Evolutionary conservation across 768 basidiomycete species (phyloP).

Genomic region (Lentinula detonsa): DNA sequence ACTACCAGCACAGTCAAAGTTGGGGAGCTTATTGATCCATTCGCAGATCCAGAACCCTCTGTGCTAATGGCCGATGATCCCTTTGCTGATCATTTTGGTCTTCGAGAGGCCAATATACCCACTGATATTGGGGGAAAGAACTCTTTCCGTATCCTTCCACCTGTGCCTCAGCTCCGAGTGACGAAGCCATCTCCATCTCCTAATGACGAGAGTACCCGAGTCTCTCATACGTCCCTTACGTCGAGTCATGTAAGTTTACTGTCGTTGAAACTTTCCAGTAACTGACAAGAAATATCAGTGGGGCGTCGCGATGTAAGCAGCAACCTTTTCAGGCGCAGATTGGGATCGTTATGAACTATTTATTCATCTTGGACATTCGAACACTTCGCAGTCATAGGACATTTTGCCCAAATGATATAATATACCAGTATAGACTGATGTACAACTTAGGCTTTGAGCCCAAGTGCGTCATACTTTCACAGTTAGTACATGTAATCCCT

Average conservation of each 20-base stretch:
- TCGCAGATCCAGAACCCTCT: background rate
- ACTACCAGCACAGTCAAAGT: background rate
- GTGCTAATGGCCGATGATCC: background rate
- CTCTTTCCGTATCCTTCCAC: background rate
- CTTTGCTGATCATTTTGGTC: background rate
- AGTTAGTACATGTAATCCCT: too few relatives aligned
- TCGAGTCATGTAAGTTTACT: background rate
- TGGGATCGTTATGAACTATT: too few relatives aligned
- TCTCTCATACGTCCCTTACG: background rate
- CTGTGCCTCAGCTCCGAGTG: background rate
- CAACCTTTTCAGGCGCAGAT: too few relatives aligned
- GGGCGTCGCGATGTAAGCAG: slow-evolving; percentile 1
- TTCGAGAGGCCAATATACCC: background rate
- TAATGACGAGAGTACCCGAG: background rate
- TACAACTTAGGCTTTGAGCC: too few relatives aligned
- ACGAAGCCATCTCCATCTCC: background rate
- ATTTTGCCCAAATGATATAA: too few relatives aligned
- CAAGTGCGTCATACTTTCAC: too few relatives aligned
- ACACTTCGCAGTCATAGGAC: too few relatives aligned
- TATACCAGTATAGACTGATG: too few relatives aligned
- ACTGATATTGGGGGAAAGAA: background rate
- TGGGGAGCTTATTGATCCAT: background rate
- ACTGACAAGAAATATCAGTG: background rate
- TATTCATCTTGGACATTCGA: too few relatives aligned
- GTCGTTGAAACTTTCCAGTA: too few relatives aligned